Percentiles rank a stretch among this genome's conserved stretches.
Conservation (phyloP, 257 asterid genomes). For the Plantago major region DNA sequence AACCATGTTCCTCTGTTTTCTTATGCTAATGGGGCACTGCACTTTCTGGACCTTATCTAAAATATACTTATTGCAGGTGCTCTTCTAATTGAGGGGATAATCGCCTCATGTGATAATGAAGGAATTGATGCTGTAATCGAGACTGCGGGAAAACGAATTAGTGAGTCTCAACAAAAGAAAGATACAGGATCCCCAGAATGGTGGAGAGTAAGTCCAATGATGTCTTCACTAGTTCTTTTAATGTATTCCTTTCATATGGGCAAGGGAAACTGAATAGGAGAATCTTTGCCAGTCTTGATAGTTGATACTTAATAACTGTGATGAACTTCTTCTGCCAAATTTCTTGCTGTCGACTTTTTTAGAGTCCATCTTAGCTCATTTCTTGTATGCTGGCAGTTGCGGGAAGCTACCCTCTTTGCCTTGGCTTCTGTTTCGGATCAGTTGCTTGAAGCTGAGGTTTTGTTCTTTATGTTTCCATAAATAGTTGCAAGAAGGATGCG, state of each 20-base stretch:
- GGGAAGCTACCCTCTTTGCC: constrained; percentile 87
- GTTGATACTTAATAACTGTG: background rate
- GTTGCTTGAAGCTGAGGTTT: constrained; percentile 79
- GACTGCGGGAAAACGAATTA: constrained; percentile 68
- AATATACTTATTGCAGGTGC: constrained; percentile 50
- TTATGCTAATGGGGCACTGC: constrained; percentile 7
- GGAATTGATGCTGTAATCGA: constrained; percentile 81
- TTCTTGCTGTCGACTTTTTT: background rate
- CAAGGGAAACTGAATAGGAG: background rate
- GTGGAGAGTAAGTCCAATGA: constrained; percentile 87
- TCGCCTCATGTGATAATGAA: constrained; percentile 54
- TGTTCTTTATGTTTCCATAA: constrained; percentile 20
- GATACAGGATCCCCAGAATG: constrained; percentile 64
- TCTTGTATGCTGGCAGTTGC: constrained; percentile 50
- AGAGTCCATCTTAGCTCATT: constrained; percentile 9
- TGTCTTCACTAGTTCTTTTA: constrained; percentile 8
- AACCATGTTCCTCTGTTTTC: constrained; percentile 1
- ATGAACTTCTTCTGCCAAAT: background rate
- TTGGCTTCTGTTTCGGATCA: constrained; percentile 85
- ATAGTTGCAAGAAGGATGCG: background rate
- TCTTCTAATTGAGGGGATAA: constrained; percentile 77
- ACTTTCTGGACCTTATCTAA: background rate
- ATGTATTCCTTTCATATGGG: background rate
- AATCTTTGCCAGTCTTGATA: constrained; percentile 11
- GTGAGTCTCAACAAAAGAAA: constrained; percentile 78